phyloP scores from a whole-genome alignment of 768 basidiomycete genomes.

The Hygrocybe punicea region DNA sequence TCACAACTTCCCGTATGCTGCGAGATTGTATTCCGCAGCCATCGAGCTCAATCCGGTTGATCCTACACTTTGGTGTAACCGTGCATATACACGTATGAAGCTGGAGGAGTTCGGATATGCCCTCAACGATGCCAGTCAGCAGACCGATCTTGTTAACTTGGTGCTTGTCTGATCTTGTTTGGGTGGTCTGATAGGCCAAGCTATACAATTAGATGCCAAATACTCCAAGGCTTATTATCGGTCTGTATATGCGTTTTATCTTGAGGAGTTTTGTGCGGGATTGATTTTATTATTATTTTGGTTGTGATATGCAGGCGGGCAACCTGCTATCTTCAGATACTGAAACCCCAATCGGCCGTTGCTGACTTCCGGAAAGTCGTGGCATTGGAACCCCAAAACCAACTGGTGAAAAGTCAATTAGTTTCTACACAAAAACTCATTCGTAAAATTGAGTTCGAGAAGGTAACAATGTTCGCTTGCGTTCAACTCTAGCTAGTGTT shows the following conservation, averaged over 20 bases:
- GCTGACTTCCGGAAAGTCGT: constrained; percentile 85
- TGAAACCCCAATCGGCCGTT: constrained; percentile 84
- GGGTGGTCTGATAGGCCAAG: constrained; percentile 54
- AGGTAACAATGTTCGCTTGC: constrained; percentile 43
- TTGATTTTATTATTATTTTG: constrained; percentile 1
- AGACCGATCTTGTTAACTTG: background rate
- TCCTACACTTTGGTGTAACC: constrained; percentile 89
- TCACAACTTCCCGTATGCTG: constrained; percentile 75
- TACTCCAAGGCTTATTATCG: constrained; percentile 90
- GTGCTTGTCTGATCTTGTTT: background rate
- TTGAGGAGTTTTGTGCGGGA: background rate
- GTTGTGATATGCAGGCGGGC: constrained; percentile 58
- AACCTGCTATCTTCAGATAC: constrained; percentile 83
- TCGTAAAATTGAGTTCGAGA: constrained; percentile 87
- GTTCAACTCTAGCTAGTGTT: background rate
- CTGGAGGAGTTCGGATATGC: constrained; percentile 93
- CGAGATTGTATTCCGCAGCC: constrained; percentile 76
- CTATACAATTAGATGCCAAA: constrained; percentile 81
- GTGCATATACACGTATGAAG: constrained; percentile 89
- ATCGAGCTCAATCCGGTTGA: constrained; percentile 87
- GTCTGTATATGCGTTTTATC: constrained; percentile 36
- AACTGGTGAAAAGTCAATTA: constrained; percentile 73
- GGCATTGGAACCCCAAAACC: constrained; percentile 81
- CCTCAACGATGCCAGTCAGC: constrained; percentile 79
- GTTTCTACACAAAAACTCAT: constrained; percentile 88